A percentile compares a stretch with the other conserved stretches of the same genome.
Conservation (phyloP, 495 filamentous ascomycete species). For the Pyronema domesticum region DNA sequence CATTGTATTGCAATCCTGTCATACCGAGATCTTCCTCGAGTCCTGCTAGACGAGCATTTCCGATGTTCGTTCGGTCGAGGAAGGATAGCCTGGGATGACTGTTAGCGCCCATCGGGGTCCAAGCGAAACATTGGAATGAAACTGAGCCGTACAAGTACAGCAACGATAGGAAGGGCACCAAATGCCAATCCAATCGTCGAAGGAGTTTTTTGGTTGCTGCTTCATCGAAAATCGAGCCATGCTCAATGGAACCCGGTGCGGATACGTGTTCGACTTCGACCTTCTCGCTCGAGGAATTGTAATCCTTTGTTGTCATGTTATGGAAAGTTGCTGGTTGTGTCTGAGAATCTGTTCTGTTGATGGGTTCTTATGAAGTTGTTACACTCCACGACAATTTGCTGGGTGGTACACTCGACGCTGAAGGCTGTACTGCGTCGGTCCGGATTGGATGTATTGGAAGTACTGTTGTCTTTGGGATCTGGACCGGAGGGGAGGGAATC, state of each 20-base stretch:
- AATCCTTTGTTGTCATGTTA: background rate
- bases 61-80: constrained; percentile 48
- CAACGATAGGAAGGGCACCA: constrained; percentile 37
- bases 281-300: background rate
- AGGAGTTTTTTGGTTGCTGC: constrained; percentile 29
- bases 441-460: background rate
- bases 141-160: constrained; percentile 30
- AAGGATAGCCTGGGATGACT: constrained; percentile 27
- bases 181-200: constrained; percentile 32
- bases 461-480: background rate
- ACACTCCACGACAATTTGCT: background rate
- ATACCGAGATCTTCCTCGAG: constrained; percentile 42
- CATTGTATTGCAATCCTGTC: constrained; percentile 41
- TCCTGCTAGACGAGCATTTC: constrained; percentile 52
- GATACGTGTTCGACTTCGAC: background rate
- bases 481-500: background rate
- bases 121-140: constrained; percentile 5
- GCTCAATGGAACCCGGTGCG: background rate
- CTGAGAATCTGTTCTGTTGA: background rate
- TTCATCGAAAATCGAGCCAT: constrained; percentile 12
- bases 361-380: background rate
- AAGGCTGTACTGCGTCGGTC: background rate
- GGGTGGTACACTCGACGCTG: background rate
- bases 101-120: constrained; percentile 10
- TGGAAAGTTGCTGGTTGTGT: background rate